Conservation (phyloP, 805 yeast genomes). For the Cyberlindnera saturnus region DNA sequence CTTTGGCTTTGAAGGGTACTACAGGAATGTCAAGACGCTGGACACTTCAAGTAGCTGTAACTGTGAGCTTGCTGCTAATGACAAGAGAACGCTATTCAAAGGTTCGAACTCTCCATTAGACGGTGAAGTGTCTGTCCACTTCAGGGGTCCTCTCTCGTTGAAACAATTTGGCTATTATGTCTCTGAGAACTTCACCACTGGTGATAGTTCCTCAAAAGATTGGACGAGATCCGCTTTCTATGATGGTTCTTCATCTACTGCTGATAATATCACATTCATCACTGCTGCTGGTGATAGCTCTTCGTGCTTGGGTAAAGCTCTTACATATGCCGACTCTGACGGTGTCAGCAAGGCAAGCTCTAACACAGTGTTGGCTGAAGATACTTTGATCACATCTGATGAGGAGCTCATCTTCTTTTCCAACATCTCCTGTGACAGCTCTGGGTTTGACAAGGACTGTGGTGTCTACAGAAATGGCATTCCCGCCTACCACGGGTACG, state of each 20-base stretch:
- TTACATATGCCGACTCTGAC: slow-evolving; percentile 53
- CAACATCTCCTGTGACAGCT: slow-evolving; percentile 47
- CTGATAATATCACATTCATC: slow-evolving; percentile 62
- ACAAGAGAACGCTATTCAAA: slow-evolving; percentile 34
- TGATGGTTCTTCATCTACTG: slow-evolving; percentile 39
- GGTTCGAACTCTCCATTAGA: slow-evolving; percentile 64
- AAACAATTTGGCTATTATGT: slow-evolving; percentile 56
- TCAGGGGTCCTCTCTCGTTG: slow-evolving; percentile 68
- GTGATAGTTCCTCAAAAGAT: slow-evolving; percentile 30
- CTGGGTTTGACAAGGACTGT: slow-evolving; percentile 53
- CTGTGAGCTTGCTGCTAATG: slow-evolving; percentile 42
- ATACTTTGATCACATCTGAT: slow-evolving; percentile 47
- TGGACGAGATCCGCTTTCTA: slow-evolving; percentile 62
- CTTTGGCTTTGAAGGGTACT: slow-evolving; percentile 50
- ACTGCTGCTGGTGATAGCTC: slow-evolving; percentile 56
- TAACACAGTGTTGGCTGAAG: slow-evolving; percentile 43
- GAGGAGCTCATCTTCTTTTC: slow-evolving; percentile 59
- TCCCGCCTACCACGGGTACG: slow-evolving; percentile 69
- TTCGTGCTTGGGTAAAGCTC: slow-evolving; percentile 62
- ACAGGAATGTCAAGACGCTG: slow-evolving; percentile 39
- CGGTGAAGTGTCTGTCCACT: slow-evolving; percentile 68
- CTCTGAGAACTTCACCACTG: slow-evolving; percentile 33
- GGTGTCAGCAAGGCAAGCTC: slow-evolving; percentile 43
- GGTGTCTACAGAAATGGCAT: slow-evolving; percentile 73
- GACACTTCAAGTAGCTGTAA: slow-evolving; percentile 34